phyloP scores from a whole-genome alignment of 2,329 filamentous ascomycete genomes.

The Phialophora chinensis region DNA sequence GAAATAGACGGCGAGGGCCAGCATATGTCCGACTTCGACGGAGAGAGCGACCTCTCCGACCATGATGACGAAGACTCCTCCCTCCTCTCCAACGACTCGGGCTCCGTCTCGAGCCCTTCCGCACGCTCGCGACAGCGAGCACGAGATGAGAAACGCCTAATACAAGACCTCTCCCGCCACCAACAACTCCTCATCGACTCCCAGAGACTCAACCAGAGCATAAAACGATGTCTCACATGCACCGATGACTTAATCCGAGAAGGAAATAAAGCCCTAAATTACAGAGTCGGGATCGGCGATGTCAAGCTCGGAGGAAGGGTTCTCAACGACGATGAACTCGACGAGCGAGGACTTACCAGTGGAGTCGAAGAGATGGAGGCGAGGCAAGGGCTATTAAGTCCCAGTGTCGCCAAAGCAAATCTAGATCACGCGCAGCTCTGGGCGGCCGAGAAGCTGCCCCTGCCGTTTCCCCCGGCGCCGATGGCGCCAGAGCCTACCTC shows the following conservation, averaged over 20 bases:
- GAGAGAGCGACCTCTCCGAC: conserved; percentile 34
- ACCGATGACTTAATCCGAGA: conserved; percentile 90
- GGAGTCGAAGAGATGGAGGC: conserved; percentile 23
- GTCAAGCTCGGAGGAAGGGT: conserved; percentile 82
- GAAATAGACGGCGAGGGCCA: conserved; percentile 48
- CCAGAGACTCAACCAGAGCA: conserved; percentile 92
- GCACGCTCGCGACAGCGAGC: conserved; percentile 60
- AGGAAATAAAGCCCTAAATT: conserved; percentile 83
- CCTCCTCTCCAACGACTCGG: conserved; percentile 42
- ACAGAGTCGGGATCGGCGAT: conserved; percentile 78
- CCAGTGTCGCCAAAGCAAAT: conserved; percentile 30
- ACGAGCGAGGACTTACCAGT: conserved; percentile 32
- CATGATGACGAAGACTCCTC: conserved; percentile 45
- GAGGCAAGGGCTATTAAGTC: conserved; percentile 36
- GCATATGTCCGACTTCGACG: conserved; percentile 46
- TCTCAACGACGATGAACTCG: conserved; percentile 69
- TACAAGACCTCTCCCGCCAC: conserved; percentile 84
- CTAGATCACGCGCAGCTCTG: conserved; percentile 30
- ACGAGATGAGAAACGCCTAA: conserved; percentile 80
- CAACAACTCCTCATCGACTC: conserved; percentile 86
- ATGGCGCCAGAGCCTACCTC: not conserved
- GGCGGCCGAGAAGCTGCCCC: not conserved
- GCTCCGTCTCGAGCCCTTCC: conserved; percentile 48
- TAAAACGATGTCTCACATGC: conserved; percentile 86
- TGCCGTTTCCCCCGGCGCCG: not conserved